Conservation (phyloP, 768 basidiomycete species). For the Kwoniella bestiolae region DNA sequence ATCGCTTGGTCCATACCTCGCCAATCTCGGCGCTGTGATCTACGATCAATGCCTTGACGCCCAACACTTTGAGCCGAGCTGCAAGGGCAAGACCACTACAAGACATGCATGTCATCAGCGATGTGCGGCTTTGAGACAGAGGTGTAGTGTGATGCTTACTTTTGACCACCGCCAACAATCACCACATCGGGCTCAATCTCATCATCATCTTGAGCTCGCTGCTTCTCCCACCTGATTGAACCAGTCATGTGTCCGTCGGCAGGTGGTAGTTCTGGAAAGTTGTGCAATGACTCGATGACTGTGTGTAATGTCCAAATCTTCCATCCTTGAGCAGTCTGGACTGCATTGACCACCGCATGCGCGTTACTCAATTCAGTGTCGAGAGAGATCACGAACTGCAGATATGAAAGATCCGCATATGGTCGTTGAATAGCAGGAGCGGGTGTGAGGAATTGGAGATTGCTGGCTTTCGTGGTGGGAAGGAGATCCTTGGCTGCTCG, state of each 20-base stretch:
- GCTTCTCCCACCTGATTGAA: slow-evolving; percentile 13
- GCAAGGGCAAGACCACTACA: slow-evolving; percentile 65
- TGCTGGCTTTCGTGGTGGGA: slow-evolving; percentile 11
- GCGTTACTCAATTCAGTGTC: slow-evolving; percentile 61
- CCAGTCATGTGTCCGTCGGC: slow-evolving; percentile 27
- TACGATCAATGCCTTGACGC: slow-evolving; percentile 65
- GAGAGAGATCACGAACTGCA: slow-evolving; percentile 66
- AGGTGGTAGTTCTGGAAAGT: slow-evolving; percentile 59
- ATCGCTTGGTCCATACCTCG: slow-evolving; percentile 60
- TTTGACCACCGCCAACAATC: slow-evolving; percentile 37
- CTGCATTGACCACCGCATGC: slow-evolving; percentile 64
- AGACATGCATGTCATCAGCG: background rate
- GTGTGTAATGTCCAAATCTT: slow-evolving; percentile 67
- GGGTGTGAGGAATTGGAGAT: slow-evolving; percentile 28
- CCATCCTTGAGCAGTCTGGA: slow-evolving; percentile 64
- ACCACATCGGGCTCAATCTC: slow-evolving; percentile 21
- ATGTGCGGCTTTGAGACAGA: no score
- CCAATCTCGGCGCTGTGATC: slow-evolving; percentile 59
- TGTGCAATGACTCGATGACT: slow-evolving; percentile 64
- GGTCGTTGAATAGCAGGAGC: slow-evolving; percentile 34
- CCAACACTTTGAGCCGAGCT: slow-evolving; percentile 66
- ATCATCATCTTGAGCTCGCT: slow-evolving; percentile 20
- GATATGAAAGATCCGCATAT: slow-evolving; percentile 63
- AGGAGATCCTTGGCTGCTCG: slow-evolving; percentile 59
- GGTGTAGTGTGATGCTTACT: slow-evolving; percentile 18